These are phyloP conservation scores for Taiozyma sp. DNA, from an alignment of 1,139 yeast genomes.

Conservation along the genomic window DNA sequence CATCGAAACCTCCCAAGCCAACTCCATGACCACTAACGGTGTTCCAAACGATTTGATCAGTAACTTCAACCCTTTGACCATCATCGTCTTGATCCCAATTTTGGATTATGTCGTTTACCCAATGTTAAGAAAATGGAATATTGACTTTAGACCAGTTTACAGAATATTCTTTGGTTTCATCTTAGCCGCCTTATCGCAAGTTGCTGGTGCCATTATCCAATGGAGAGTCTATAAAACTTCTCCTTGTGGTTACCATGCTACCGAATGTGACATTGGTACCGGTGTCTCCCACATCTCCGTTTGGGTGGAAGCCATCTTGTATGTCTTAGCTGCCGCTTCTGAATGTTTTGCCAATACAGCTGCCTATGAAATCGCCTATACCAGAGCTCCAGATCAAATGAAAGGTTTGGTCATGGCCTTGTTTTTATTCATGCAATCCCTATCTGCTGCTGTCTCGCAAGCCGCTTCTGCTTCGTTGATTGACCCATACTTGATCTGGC, in stretches of 20 bases:
- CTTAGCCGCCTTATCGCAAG: slow-evolving; percentile 64
- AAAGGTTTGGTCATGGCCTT: slow-evolving; percentile 65
- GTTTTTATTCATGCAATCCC: slow-evolving; percentile 54
- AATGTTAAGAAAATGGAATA: slow-evolving; percentile 43
- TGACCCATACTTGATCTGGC: slow-evolving; percentile 53
- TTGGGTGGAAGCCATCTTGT: slow-evolving; percentile 50
- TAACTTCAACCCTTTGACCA: slow-evolving; percentile 63
- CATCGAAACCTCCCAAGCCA: slow-evolving; percentile 60
- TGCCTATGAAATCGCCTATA: slow-evolving; percentile 65
- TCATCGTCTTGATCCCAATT: slow-evolving; percentile 59
- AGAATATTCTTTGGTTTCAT: slow-evolving; percentile 74
- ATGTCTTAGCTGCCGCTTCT: slow-evolving; percentile 53
- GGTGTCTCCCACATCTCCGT: slow-evolving; percentile 46
- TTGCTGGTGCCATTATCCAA: slow-evolving; percentile 79
- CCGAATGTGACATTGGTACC: slow-evolving; percentile 40
- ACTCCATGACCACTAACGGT: slow-evolving; percentile 59
- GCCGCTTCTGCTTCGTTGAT: slow-evolving; percentile 48
- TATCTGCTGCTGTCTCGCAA: slow-evolving; percentile 53
- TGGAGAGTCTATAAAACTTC: slow-evolving; percentile 65
- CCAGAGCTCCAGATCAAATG: slow-evolving; percentile 63
- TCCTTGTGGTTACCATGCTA: slow-evolving; percentile 55
- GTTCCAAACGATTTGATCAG: slow-evolving; percentile 68
- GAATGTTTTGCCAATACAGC: slow-evolving; percentile 68
- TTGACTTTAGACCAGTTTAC: slow-evolving; percentile 63
- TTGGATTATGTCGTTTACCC: slow-evolving; percentile 57